Evolutionary conservation across 352 stramenopile species (phyloP), one percentile per base, ranked within the genome.

Genomic region (Phytophthora crassamura): DNA sequence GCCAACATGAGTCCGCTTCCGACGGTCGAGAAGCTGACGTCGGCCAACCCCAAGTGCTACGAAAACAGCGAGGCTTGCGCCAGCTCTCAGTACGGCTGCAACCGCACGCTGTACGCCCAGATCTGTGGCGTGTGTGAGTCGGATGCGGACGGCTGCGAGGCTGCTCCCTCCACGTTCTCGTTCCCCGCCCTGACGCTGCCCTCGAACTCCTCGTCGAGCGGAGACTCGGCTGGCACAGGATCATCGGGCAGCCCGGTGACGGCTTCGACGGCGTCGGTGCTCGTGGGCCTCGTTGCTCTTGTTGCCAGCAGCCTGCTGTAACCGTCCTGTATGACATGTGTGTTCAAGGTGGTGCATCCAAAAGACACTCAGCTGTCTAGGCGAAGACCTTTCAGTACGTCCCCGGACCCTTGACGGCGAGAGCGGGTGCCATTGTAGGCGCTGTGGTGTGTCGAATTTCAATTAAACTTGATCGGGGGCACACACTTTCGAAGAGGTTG

Each of bases 1-100:
- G 50, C 62, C 40, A 81, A 75, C 50, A 91, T 91, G 73, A 41
- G 39, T 15, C 32, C 81, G 15, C 72, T 94, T 8, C 83, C 86
- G 18, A 64, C 48, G 0, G 35, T 91, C 12, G 60, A 59, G 0
- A 40, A 55, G 41, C 72, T 91, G 28, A 65, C 57, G 10, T 59
- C 43, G 1, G 35, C 20, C 5, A 91, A 91, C 69, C 83, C 83
- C 8, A 50, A 74, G 47, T 91, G 83, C 70, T 88, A 88, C 57
- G 47, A 79, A 35, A 91, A 86, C 72, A 72, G 22, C 20, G 47
- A 60, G 2, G 35, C 57, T 53, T 91, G 82, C 41, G 78, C 72
- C 4, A 64, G 38, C 11, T 53, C 74, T 0, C 15, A 39, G 18
- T 58, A 75, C 55, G 78, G 80, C 30, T 91, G 82, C 74, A 70